Conservation (phyloP, 768 basidiomycete genomes). For the Dioszegia hungarica region DNA sequence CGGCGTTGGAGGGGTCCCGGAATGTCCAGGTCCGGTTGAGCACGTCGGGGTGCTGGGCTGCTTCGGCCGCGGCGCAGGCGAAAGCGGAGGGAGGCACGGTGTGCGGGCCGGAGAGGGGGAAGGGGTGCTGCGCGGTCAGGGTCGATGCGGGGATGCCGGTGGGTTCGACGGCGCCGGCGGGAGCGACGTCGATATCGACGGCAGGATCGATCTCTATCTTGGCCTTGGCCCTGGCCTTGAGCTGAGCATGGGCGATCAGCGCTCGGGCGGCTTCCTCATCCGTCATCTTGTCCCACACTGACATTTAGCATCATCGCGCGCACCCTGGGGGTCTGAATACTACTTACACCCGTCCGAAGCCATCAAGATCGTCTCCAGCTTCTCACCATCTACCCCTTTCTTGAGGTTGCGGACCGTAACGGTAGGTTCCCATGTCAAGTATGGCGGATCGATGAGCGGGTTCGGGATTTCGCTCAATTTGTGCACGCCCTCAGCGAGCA, state of each 20-base stretch:
- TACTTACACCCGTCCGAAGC: constrained; percentile 1
- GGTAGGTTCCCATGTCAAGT: background rate
- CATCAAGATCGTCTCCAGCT: background rate
- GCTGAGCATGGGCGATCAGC: background rate
- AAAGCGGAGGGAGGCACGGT: no score
- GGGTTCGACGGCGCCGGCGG: no score
- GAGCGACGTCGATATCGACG: background rate
- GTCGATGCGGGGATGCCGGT: no score
- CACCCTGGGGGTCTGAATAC: background rate
- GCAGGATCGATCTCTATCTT: background rate
- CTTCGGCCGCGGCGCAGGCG: no score
- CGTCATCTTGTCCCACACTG: constrained; percentile 2
- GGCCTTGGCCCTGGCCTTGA: background rate
- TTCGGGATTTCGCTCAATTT: no score
- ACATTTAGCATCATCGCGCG: background rate
- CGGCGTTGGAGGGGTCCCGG: no score
- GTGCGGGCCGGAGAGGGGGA: no score
- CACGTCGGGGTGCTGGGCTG: no score
- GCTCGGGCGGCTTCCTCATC: background rate
- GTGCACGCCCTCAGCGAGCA: background rate
- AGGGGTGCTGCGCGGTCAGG: no score
- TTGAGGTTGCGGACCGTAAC: background rate
- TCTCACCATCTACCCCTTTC: background rate
- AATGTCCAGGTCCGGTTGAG: no score
- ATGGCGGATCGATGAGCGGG: background rate